These are phyloP conservation scores for Aspergillus ruber DNA, from an alignment of 2,329 filamentous ascomycete genomes.

Conservation along the genomic window DNA sequence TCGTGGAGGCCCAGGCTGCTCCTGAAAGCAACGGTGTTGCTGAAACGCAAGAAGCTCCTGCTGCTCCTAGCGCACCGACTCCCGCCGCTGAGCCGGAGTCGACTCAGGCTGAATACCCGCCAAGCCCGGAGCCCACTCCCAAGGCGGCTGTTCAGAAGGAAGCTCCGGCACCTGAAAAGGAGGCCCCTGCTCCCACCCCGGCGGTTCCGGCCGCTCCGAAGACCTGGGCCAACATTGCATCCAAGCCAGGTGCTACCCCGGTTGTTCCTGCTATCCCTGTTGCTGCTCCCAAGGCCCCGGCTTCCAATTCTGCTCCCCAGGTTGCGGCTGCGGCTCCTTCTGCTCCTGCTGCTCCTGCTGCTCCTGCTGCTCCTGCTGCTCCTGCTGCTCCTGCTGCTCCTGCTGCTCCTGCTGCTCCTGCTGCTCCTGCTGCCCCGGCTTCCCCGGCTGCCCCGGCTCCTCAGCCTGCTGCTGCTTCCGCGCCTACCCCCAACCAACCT, in stretches of 20 bases:
- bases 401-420: conserved; percentile 28
- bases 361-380: conserved; percentile 21
- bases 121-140: conserved; percentile 55
- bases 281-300: conserved; percentile 28
- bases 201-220: conserved; percentile 48
- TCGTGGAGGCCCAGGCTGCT: conserved; percentile 21
- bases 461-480: conserved; percentile 30
- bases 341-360: conserved; percentile 17
- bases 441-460: conserved; percentile 25
- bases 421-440: conserved; percentile 22
- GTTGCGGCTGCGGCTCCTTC: conserved; percentile 18
- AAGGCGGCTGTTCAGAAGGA: conserved; percentile 42
- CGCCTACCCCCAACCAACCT: conserved; percentile 66
- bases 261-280: conserved; percentile 30
- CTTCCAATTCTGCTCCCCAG: conserved; percentile 24
- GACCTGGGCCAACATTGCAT: conserved; percentile 61
- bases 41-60: conserved; percentile 13
- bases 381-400: no score
- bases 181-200: conserved; percentile 24
- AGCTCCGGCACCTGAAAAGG: conserved; percentile 48
- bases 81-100: conserved; percentile 36
- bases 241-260: conserved; percentile 35
- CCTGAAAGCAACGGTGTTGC: conserved; percentile 31
- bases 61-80: conserved; percentile 19
- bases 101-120: conserved; percentile 56